Evolutionary conservation across 2,329 filamentous ascomycete genomes (phyloP).

Genomic region (Cladophialophora chaetospira): DNA sequence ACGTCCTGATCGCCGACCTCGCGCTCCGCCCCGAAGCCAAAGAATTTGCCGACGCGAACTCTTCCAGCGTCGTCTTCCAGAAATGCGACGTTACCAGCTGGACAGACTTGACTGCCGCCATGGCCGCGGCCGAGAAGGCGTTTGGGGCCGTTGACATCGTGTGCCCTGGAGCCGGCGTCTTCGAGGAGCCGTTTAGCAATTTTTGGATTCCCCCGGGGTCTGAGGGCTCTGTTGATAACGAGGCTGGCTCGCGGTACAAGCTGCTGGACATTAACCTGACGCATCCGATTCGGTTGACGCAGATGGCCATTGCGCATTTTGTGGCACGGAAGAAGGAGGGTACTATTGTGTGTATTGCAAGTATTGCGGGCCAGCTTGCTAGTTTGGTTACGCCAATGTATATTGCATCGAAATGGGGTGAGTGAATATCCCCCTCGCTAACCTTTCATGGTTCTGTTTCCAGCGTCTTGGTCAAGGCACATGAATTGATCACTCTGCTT

Average conservation of each 20-base stretch:
- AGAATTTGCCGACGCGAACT: conserved; percentile 33
- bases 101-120: conserved; percentile 52
- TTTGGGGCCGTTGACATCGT: conserved; percentile 52
- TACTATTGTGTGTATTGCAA: conserved; percentile 49
- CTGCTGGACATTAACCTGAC: conserved; percentile 53
- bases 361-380: conserved; percentile 47
- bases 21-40: conserved; percentile 48
- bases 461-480: too few species aligned
- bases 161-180: conserved; percentile 48
- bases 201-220: conserved; percentile 1
- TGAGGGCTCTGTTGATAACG: conserved; percentile 41
- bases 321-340: not conserved
- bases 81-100: conserved; percentile 52
- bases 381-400: conserved; percentile 48
- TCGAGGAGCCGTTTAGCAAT: conserved; percentile 34
- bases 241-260: conserved; percentile 43
- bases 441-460: too few species aligned
- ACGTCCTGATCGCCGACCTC: conserved; percentile 49
- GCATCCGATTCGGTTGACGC: conserved; percentile 54
- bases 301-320: conserved; percentile 45
- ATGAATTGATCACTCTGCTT: too few species aligned
- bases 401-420: conserved; percentile 46
- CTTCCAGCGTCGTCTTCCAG: conserved; percentile 44
- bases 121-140: conserved; percentile 50
- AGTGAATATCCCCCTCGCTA: too few species aligned